phyloP scores from a whole-genome alignment of 2,329 filamentous ascomycete species.

The Thyridium curvatum region DNA sequence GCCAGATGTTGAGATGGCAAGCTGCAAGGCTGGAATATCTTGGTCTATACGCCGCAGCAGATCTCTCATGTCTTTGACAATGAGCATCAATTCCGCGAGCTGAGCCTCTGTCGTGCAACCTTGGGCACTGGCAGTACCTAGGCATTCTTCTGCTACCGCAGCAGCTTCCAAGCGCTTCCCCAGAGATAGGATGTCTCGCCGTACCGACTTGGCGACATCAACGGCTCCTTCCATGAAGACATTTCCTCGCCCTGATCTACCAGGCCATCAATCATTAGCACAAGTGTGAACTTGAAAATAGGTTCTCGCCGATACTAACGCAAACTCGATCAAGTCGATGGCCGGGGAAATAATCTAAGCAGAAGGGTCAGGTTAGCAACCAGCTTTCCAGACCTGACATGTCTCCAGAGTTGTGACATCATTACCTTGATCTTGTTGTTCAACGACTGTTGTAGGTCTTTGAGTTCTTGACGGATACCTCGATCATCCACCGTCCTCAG shows the following conservation, averaged over 20 bases:
- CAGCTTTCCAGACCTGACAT: too few relatives aligned
- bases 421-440: constrained; percentile 77
- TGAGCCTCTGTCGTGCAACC: constrained; percentile 47
- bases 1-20: constrained; percentile 91
- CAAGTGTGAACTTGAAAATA: background rate
- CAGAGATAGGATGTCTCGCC: constrained; percentile 75
- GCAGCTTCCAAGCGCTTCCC: constrained; percentile 69
- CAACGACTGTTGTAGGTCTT: constrained; percentile 64
- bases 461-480: constrained; percentile 61
- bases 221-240: constrained; percentile 74
- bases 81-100: constrained; percentile 58
- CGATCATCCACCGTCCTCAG: constrained; percentile 71
- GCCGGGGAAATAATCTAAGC: constrained; percentile 84
- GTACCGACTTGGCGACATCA: constrained; percentile 72
- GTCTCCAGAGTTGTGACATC: too few relatives aligned
- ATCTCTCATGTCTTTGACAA: constrained; percentile 69
- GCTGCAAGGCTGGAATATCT: constrained; percentile 82
- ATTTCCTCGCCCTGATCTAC: constrained; percentile 47
- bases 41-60: constrained; percentile 79
- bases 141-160: constrained; percentile 55
- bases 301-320: constrained; percentile 39
- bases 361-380: too few relatives aligned
- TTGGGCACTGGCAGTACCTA: constrained; percentile 32
- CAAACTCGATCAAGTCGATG: constrained; percentile 88
- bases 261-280: constrained; percentile 12